Evolutionary conservation across 73 alveolate species (phyloP).

Genomic region (Blepharisma japonicum): DNA sequence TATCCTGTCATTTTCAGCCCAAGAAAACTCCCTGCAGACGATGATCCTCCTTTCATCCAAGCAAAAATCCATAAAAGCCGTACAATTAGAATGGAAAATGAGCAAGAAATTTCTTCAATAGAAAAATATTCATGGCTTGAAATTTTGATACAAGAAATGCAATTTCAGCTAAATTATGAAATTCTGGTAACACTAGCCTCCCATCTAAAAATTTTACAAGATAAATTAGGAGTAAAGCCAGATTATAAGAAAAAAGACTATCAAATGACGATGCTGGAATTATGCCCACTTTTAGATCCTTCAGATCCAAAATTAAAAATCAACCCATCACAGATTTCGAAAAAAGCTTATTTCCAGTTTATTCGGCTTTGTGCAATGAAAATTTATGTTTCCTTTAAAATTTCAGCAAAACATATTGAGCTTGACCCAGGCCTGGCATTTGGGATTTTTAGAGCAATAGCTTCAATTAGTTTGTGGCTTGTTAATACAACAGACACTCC

Average conservation of each 20-base stretch:
- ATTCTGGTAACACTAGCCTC: background rate
- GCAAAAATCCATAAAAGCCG: slow-evolving; percentile 23
- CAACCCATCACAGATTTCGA: slow-evolving; percentile 7
- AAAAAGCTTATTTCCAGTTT: slow-evolving; percentile 49
- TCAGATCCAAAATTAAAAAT: slow-evolving; percentile 31
- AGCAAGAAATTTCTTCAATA: slow-evolving; percentile 24
- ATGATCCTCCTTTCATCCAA: slow-evolving; percentile 51
- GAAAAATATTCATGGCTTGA: slow-evolving; percentile 34
- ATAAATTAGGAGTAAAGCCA: too few relatives aligned
- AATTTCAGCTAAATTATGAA: slow-evolving; percentile 44
- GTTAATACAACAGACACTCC: slow-evolving; percentile 63
- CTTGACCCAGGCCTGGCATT: slow-evolving; percentile 25
- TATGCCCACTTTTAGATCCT: slow-evolving; percentile 34
- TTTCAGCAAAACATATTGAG: background rate
- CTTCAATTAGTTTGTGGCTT: slow-evolving; percentile 31
- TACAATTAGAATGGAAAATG: background rate
- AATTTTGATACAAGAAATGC: slow-evolving; percentile 46
- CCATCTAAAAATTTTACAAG: too few relatives aligned
- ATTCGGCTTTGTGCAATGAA: slow-evolving; percentile 57
- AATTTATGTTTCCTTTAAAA: slow-evolving; percentile 38
- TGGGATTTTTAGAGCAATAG: slow-evolving; percentile 6
- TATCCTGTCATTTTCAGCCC: slow-evolving; percentile 55
- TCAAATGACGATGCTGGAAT: background rate
- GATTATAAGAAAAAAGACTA: too few relatives aligned
- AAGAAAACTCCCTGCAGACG: slow-evolving; percentile 21